Evolutionary conservation across 2,329 filamentous ascomycete species (phyloP).

Genomic region (Akanthomyces muscarius): DNA sequence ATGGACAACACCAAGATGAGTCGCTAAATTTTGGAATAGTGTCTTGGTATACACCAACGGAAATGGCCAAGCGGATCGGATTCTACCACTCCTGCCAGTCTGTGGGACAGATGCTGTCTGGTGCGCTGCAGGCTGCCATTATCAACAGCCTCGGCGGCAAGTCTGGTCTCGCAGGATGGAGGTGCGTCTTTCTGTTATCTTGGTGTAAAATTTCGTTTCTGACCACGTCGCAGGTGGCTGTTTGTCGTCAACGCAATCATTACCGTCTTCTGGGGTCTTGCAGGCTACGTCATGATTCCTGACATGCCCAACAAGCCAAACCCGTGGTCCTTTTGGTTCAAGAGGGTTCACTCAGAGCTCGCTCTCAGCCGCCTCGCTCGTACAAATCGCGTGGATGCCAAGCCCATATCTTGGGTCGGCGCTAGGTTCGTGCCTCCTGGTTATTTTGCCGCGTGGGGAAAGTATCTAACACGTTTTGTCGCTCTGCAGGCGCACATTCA

Average conservation of each 20-base stretch:
- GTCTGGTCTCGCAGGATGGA: conserved; percentile 38
- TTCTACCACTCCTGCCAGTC: conserved; percentile 40
- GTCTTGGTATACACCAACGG: conserved; percentile 38
- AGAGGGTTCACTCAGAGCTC: conserved; percentile 23
- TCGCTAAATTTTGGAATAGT: conserved; percentile 20
- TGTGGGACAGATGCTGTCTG: conserved; percentile 40
- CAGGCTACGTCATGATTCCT: conserved; percentile 33
- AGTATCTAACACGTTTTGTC: neutral
- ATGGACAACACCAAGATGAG: neutral
- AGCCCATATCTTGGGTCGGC: conserved; percentile 26
- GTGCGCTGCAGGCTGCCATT: conserved; percentile 40
- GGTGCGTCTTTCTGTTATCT: conserved; percentile 23
- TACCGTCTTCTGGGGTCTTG: conserved; percentile 30
- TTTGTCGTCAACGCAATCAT: conserved; percentile 43
- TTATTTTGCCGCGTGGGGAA: neutral
- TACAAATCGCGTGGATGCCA: conserved; percentile 21
- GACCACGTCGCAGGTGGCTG: conserved; percentile 29
- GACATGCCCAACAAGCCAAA: conserved; percentile 30
- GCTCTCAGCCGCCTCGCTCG: conserved; percentile 29
- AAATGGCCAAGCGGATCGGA: conserved; percentile 38
- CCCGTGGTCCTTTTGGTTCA: conserved; percentile 30
- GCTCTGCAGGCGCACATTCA: conserved; percentile 23
- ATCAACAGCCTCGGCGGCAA: conserved; percentile 36
- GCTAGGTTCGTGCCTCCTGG: conserved; percentile 17
- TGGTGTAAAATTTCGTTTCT: neutral